Evolutionary conservation across 306 rosid species (phyloP), one percentile per base, ranked within the genome.

Genomic region (Rosa multiflora): DNA sequence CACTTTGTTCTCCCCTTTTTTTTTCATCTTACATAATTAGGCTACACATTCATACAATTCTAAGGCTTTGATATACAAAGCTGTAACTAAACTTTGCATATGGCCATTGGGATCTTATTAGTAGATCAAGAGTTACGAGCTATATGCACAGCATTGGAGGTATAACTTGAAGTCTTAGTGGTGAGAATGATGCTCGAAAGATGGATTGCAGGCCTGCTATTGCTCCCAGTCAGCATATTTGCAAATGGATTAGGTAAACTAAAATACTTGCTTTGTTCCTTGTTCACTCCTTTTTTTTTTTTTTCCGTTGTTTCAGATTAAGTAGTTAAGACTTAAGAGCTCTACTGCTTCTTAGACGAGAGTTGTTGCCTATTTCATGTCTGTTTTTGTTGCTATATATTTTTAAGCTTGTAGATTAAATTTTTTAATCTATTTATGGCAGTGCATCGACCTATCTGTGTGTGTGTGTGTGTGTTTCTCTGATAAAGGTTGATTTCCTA

Each of bases 161-260:
- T 86, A 72, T 42, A 70, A 70, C 21, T 70, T 74, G 66, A 79
- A 73, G 82, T 81, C 66, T 76, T 58, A 39, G 49, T 79, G 85
- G 91, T 79, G 76, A 76, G 39, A 69, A 93, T 86, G 93, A 88
- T 73, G 94, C 87, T 74, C 64, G 55, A 70, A 83, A 77, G 32
- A 80, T 85, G 97, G 83, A 29, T 58, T 32, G 76, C 83, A 72
- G 67, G 84, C 81, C 83, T 89, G 80, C 72, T 91, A 78, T 59
- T 91, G 76, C 88, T 93, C 67, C 69, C 86, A 8, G 3, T 84
- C 76, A 83, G 90, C 82, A 70, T 87, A 82, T 79, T 89, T 67
- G 67, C 88, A 78, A 39, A 83, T 77, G 56, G 83, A 73, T 83
- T 70, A 80, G 99, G 99, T 96, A 91, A 82, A 56, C 8, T 77